Base-by-base conservation (phyloP, 73 alveolate genomes). In the Stentor roeselii region DNA sequence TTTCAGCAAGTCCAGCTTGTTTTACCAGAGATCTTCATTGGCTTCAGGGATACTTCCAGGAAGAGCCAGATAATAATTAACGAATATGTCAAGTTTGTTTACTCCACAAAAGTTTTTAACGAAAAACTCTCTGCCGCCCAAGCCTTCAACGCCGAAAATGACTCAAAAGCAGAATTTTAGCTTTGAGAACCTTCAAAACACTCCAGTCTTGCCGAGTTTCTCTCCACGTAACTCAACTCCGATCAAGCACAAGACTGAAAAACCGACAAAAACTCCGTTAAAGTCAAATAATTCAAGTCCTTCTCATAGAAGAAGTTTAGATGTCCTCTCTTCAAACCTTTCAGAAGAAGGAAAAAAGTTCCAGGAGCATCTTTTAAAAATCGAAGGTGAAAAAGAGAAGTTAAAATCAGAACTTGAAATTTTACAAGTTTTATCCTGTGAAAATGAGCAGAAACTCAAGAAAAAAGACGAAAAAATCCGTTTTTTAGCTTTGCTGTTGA, bases 291-390 rank as follows among this genome's bases (percentile, higher is more conserved):
- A 50, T 50, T 50, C 67, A 50, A 50, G 67, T 50, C 67, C 67
- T 50, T 50, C 67, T 11, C 21, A 50, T 50, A 50, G 67, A 21
- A 50, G 67, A 21, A 11, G 30, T 11, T 11, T 6, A 11, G 67
- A 50, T 50, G 6, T 50, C 6, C 21, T 50, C 21, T 50, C 67
- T 11, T 11, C 6, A 11, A 11, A 6, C 6, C 6, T 21, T 50
- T 50, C 67, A 50, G 67, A 50, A 50, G 67, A 50, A 50, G 67
- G 67, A 50, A 50, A 50, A 50, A 50, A 50, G 21, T 50, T 50
- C 67, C 67, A 50, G 6, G 67, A 50, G 21, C 67, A 50, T 50
- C 67, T 50, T 50, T 11, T 50, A 21, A 50, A 50, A 50, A 6
- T 50, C 21, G 67, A 50, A 21, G 21, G 30, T 50, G 67, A 50